Percentiles rank a stretch among this genome's conserved stretches.
phyloP scores from a whole-genome alignment of 805 yeast species.

The Candida chilensis region DNA sequence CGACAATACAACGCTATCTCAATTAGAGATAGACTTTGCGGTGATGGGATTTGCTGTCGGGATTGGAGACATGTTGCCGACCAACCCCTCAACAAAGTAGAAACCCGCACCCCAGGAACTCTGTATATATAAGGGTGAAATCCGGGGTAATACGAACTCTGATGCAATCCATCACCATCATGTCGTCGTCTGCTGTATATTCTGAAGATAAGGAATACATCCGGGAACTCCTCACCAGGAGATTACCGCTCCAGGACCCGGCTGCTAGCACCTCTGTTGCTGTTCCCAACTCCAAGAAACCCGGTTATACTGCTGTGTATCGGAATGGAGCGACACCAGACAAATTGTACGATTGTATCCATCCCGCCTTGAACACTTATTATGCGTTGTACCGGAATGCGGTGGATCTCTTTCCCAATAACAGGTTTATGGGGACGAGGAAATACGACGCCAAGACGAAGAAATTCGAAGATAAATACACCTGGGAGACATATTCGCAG shows the following conservation, averaged over 20 bases:
- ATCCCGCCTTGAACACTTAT: conserved; percentile 23
- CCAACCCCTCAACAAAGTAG: no score
- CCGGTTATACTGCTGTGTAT: conserved; percentile 16
- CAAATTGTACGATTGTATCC: conserved; percentile 12
- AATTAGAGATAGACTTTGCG: no score
- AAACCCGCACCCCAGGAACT: no score
- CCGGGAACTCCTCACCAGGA: conserved; percentile 6
- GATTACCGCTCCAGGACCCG: conserved; percentile 6
- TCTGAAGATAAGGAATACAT: conserved; percentile 1
- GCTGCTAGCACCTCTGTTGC: conserved; percentile 3
- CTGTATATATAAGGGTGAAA: no score
- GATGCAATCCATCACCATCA: no score
- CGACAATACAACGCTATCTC: no score
- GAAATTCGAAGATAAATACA: conserved; percentile 28
- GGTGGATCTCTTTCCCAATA: conserved; percentile 9
- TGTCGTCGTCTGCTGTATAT: no score
- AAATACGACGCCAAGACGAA: conserved; percentile 11
- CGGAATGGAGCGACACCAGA: conserved; percentile 7
- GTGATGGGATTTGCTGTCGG: no score
- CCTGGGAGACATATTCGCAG: conserved; percentile 30
- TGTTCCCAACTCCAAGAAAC: conserved; percentile 11
- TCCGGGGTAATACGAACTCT: no score
- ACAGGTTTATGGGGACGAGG: conserved; percentile 26
- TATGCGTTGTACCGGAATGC: conserved; percentile 18
- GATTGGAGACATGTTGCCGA: no score